Evolutionary conservation across 148 eudicot species (phyloP), one percentile per base, ranked within the genome.

Genomic region (Rhododendron williamsianum): DNA sequence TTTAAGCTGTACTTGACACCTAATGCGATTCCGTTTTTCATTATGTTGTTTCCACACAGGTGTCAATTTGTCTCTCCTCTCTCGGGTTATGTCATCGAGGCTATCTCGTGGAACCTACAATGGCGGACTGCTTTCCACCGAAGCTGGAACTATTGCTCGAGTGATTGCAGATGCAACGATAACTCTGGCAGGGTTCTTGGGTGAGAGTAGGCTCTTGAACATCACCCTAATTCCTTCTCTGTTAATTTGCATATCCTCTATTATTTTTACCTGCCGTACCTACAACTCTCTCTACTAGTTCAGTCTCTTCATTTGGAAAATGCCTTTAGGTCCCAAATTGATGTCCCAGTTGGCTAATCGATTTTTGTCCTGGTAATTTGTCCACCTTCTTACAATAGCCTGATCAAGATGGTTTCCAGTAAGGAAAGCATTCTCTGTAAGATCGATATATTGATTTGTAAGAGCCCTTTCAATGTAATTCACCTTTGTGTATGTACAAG

Each of bases 71-170:
- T 94, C 97, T 0, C 95, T 96, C 79, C 95, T 96, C 30, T 96
- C 99, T 36, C 94, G 98, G 71, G 99, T 96, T 25, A 96, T 96
- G 99, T 95, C 99, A 78, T 96, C 97, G 3, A 89, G 99, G 87
- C 96, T 96, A 81, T 91, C 98, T 76, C 94, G 99, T 49, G 99
- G 99, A 81, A 96, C 99, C 21, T 96, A 92, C 91, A 96, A 96
- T 48, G 98, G 99, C 2, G 99, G 99, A 30, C 84, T 96, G 35
- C 88, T 96, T 45, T 96, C 99, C 11, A 96, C 99, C 0, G 99
- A 96, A 92, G 99, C 99, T 1, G 99, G 99, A 74, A 96, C 99
- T 5, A 86, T 96, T 30, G 99, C 99, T 3, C 90, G 99, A 85
- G 99, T 96, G 73, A 89, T 95, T 84, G 97, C 99, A 58, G 99